Evolutionary conservation across 345 rosid species (phyloP), one percentile per base, ranked within the genome.

Genomic region (Corchorus capsularis): DNA sequence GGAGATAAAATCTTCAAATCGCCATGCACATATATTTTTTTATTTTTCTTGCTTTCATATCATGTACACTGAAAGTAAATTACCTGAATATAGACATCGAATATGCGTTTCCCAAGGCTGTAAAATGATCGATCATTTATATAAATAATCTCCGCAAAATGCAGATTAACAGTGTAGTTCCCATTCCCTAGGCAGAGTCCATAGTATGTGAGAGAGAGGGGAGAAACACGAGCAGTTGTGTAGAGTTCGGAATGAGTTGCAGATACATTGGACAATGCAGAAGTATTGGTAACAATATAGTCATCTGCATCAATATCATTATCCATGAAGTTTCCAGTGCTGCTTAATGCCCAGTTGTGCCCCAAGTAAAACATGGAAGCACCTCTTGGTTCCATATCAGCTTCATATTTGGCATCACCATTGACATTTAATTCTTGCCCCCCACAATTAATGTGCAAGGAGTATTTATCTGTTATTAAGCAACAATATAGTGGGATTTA

Each of bases 271-370:
- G 87, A 80, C 79, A 93, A 76, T 75, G 80, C 73, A 6, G 97
- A 88, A 73, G 86, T 85, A 77, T 91, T 94, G 15, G 69, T 82
- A 70, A 77, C 68, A 0, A 70, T 81, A 75, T 93, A 93, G 3
- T 79, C 75, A 77, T 93, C 97, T 59, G 88, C 80, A 69, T 87
- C 92, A 57, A 81, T 81, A 78, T 88, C 79, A 67, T 91, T 83
- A 77, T 93, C 97, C 98, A 90, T 82, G 88, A 91, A 94, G 87
- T 90, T 87, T 64, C 98, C 97, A 0, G 93, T 94, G 86, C 94
- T 94, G 85, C 98, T 94, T 49, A 87, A 83, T 78, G 90, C 97
- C 97, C 97, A 93, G 64, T 84, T 79, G 66, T 83, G 84, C 63
- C 82, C 76, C 32, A 14, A 9, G 77, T 78, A 75, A 77, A 75